A percentile compares a stretch with the other conserved stretches of the same genome.
Evolutionary conservation across 352 stramenopile genomes (phyloP).

Genomic region (Pythium monospermum): DNA sequence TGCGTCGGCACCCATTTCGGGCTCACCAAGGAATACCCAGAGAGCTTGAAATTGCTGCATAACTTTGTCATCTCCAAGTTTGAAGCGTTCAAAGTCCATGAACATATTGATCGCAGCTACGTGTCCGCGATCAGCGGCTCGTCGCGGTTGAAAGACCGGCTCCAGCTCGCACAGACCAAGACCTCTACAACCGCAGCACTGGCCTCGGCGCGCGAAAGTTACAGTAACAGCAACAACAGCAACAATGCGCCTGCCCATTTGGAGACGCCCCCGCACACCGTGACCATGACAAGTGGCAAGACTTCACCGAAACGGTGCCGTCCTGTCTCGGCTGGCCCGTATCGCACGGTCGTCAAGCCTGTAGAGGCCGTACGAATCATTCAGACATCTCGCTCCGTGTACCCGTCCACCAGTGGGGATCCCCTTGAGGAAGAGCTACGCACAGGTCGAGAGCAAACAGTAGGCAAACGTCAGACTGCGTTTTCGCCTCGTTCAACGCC

Average conservation of each 20-base stretch:
- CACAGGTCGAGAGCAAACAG: no score
- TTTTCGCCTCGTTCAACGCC: no score
- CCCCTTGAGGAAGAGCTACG: no score
- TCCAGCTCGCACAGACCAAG: constrained; percentile 49
- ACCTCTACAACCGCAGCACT: constrained; percentile 1
- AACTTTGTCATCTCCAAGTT: constrained; percentile 64
- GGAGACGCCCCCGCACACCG: background rate
- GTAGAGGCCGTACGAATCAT: constrained; percentile 29
- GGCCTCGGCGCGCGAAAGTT: no score
- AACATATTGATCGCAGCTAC: constrained; percentile 72
- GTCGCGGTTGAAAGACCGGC: constrained; percentile 37
- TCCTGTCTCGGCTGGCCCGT: constrained; percentile 54
- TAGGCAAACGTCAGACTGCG: no score
- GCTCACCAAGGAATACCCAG: constrained; percentile 47
- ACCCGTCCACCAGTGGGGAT: constrained; percentile 30
- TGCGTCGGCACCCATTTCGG: constrained; percentile 64
- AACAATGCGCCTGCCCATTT: background rate
- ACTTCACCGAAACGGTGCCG: constrained; percentile 64
- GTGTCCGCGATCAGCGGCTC: constrained; percentile 62
- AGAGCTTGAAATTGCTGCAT: constrained; percentile 36
- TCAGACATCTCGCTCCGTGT: constrained; percentile 51
- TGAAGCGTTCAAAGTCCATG: constrained; percentile 54
- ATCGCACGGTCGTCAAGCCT: constrained; percentile 32
- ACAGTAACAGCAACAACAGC: constrained; percentile 10
- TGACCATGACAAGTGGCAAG: constrained; percentile 29